Conservation (phyloP, 768 basidiomycete species). For the Thelephora ganbajun region DNA sequence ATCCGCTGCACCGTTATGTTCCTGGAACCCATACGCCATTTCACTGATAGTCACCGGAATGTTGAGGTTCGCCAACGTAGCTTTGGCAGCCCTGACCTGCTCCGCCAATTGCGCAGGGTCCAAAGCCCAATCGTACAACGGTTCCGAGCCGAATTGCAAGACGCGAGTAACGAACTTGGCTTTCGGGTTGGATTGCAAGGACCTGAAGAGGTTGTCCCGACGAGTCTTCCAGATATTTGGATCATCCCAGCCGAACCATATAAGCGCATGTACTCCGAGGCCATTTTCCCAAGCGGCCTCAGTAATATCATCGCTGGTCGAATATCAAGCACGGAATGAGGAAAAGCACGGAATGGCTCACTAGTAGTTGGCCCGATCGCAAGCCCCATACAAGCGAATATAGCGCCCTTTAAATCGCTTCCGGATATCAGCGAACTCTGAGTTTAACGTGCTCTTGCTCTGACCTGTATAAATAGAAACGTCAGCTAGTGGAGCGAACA, state of each 20-base stretch:
- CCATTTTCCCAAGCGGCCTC: conserved; percentile 55
- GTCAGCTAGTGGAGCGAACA: not conserved
- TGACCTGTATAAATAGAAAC: conserved; percentile 31
- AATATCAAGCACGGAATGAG: conserved; percentile 8
- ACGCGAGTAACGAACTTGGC: conserved; percentile 14
- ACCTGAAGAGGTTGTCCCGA: conserved; percentile 14
- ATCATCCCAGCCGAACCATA: conserved; percentile 34
- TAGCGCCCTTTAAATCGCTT: conserved; percentile 49
- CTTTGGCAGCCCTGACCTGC: conserved; percentile 36
- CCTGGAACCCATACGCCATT: conserved; percentile 28
- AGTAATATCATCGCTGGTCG: conserved; percentile 38
- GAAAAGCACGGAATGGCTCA: conserved; percentile 7
- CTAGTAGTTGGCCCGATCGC: conserved; percentile 27
- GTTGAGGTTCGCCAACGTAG: conserved; percentile 32
- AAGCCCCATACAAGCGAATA: conserved; percentile 34
- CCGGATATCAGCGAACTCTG: conserved; percentile 48
- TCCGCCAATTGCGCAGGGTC: conserved; percentile 17
- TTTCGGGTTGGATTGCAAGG: conserved; percentile 15
- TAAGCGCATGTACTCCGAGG: conserved; percentile 60
- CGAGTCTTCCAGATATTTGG: conserved; percentile 12
- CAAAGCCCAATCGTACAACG: conserved; percentile 12
- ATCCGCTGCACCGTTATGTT: conserved; percentile 33
- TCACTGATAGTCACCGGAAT: conserved; percentile 53
- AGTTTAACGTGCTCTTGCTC: conserved; percentile 30
- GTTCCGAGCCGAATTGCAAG: conserved; percentile 15